A percentile compares a stretch with the other conserved stretches of the same genome.
These are phyloP conservation scores for Paulownia fortunei DNA, from an alignment of 257 asterid species.

Conservation along the genomic window DNA sequence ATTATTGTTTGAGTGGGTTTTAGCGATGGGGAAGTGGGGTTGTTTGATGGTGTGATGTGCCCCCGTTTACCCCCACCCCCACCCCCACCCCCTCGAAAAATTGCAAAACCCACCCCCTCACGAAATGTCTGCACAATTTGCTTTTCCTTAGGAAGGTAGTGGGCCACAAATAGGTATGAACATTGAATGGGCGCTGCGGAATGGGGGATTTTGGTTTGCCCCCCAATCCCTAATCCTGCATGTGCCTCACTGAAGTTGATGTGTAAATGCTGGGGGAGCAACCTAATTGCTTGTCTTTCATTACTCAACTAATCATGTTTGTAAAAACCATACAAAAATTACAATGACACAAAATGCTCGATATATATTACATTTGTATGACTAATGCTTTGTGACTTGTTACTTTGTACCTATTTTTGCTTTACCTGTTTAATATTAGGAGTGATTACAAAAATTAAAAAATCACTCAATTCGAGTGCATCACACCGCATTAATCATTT, in stretches of 20 bases:
- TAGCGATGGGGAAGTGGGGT: slow-evolving; percentile 33
- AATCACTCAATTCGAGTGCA: too few relatives aligned
- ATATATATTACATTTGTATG: too few relatives aligned
- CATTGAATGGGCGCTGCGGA: not conserved
- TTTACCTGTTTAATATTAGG: too few relatives aligned
- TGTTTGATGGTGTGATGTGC: slow-evolving; percentile 30
- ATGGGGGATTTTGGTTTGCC: not conserved
- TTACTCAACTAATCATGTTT: slow-evolving; percentile 5
- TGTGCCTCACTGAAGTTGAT: slow-evolving; percentile 21
- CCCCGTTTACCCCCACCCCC: not conserved
- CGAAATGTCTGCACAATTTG: not conserved
- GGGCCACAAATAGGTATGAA: slow-evolving; percentile 1
- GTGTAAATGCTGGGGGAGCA: slow-evolving; percentile 28
- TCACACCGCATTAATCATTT: too few relatives aligned
- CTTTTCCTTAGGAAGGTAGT: slow-evolving; percentile 2
- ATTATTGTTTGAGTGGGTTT: slow-evolving; percentile 41
- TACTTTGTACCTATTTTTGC: too few relatives aligned
- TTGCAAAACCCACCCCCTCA: not conserved
- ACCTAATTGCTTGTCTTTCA: not conserved
- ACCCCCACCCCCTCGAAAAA: not conserved
- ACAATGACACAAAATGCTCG: too few relatives aligned
- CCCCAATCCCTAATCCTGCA: slow-evolving; percentile 10
- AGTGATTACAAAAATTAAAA: too few relatives aligned
- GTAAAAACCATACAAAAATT: not conserved
- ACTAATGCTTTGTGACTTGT: too few relatives aligned